Evolutionary conservation across 257 asterid species (phyloP).

Genomic region (Solanum sparsipilum): DNA sequence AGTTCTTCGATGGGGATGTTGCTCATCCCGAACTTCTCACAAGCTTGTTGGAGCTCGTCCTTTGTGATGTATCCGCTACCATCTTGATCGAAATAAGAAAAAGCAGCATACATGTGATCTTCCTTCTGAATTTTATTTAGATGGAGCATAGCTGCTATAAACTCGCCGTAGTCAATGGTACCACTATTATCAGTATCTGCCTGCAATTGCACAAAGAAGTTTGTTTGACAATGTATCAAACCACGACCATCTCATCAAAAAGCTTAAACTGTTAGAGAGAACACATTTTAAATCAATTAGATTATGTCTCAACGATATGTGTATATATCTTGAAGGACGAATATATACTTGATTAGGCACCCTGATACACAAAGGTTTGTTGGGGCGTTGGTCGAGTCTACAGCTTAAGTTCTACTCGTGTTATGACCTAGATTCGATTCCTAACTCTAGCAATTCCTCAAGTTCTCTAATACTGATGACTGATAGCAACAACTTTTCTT

Average conservation of each 20-base stretch:
- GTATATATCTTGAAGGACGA: background rate
- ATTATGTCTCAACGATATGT: background rate
- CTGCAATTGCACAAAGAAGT: constrained; percentile 8
- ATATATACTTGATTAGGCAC: background rate
- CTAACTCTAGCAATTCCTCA: background rate
- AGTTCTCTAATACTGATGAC: background rate
- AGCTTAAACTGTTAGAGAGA: background rate
- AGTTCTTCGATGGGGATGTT: constrained; percentile 33
- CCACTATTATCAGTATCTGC: constrained; percentile 42
- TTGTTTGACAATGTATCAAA: background rate
- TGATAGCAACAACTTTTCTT: background rate
- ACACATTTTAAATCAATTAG: background rate
- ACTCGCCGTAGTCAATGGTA: constrained; percentile 40
- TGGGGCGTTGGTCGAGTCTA: background rate
- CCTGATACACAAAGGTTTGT: background rate
- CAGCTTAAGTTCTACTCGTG: background rate
- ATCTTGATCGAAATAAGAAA: constrained; percentile 40
- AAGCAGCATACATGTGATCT: constrained; percentile 40
- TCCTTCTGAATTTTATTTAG: constrained; percentile 33
- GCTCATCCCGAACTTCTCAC: constrained; percentile 27
- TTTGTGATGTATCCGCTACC: constrained; percentile 41
- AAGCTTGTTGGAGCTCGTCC: constrained; percentile 36
- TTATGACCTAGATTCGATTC: background rate
- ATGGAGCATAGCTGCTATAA: constrained; percentile 43
- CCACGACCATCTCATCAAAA: background rate